Evolutionary conservation across 2,329 filamentous ascomycete genomes (phyloP), one percentile per base, ranked within the genome.

Genomic region (Sporothrix brunneoviolacea): DNA sequence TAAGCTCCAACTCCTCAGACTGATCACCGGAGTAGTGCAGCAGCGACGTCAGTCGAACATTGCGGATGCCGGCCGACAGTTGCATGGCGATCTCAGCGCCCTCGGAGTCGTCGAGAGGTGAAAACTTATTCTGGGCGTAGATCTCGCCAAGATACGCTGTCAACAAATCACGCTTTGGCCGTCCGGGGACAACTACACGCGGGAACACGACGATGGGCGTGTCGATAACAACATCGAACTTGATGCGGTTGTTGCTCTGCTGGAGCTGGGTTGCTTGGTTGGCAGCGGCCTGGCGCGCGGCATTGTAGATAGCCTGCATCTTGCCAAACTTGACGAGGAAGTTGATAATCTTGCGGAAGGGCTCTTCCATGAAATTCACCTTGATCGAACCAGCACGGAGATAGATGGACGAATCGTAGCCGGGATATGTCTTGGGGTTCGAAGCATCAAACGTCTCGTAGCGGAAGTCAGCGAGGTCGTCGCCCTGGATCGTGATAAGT

Each of bases 261-360:
- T 97, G 93, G 6, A 98, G 80, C 62, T 96, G 91, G 52, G 81
- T 95, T 9, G 93, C 94, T 65, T 96, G 91, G 55, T 88, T 91
- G 35, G 93, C 88, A 3, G 94, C 93, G 35, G 91, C 94, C 67
- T 95, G 89, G 30, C 94, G 82, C 12, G 94, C 93, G 37, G 93
- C 91, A 63, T 99, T 98, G 73, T 95, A 98, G 48, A 98, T 86
- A 19, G 93, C 91, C 68, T 98, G 93, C 93, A 99, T 99, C 69
- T 95, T 95, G 54, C 94, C 93, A 65, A 99, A 99, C 62, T 98
- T 98, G 65, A 99, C 90, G 38, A 95, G 75, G 67, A 98, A 99
- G 58, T 94, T 88, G 67, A 98, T 88, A 57, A 99, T 97, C 69
- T 97, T 97, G 47, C 93, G 83, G 73, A 97, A 96, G 0, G 93